Conservation (phyloP, 1,139 yeast species). For the Protomyces lactucae-debilis region DNA sequence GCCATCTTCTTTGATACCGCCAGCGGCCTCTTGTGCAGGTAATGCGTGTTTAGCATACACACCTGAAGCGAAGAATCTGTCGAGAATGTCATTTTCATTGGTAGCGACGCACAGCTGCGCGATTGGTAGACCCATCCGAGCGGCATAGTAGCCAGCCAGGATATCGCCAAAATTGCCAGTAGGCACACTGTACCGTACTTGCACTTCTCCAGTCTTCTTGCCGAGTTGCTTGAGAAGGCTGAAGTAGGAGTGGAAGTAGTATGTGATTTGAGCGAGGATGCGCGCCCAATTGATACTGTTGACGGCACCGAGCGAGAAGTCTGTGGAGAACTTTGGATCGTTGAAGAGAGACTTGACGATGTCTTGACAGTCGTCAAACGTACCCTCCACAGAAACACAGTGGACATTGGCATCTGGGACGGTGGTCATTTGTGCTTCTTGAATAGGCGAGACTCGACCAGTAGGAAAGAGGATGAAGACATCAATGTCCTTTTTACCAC, state of each 20-base stretch:
- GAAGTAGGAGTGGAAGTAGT: slow-evolving; percentile 89
- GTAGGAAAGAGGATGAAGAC: slow-evolving; percentile 95
- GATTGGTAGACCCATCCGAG: slow-evolving; percentile 89
- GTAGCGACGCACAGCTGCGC: slow-evolving; percentile 88
- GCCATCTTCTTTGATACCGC: slow-evolving; percentile 37
- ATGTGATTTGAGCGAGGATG: slow-evolving; percentile 93
- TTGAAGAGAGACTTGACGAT: slow-evolving; percentile 89
- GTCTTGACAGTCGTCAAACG: slow-evolving; percentile 97
- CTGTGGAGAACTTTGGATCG: slow-evolving; percentile 76
- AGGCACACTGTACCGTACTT: slow-evolving; percentile 85
- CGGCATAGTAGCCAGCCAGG: slow-evolving; percentile 91
- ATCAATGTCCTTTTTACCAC: slow-evolving; percentile 94
- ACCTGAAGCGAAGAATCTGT: slow-evolving; percentile 84
- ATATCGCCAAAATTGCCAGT: slow-evolving; percentile 98
- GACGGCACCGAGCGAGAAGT: slow-evolving; percentile 94
- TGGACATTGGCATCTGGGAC: slow-evolving; percentile 93
- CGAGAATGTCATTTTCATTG: slow-evolving; percentile 87
- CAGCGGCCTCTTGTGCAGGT: slow-evolving; percentile 19
- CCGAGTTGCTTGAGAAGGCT: slow-evolving; percentile 48
- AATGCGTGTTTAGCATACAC: slow-evolving; percentile 50
- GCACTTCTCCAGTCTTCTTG: slow-evolving; percentile 35
- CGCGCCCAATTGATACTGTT: slow-evolving; percentile 99
- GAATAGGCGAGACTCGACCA: slow-evolving; percentile 95
- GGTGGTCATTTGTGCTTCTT: slow-evolving; percentile 98
- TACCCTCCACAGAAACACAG: slow-evolving; percentile 88